Evolutionary conservation across 306 rosid genomes (phyloP), one percentile per base, ranked within the genome.

Genomic region (Corylus americana): DNA sequence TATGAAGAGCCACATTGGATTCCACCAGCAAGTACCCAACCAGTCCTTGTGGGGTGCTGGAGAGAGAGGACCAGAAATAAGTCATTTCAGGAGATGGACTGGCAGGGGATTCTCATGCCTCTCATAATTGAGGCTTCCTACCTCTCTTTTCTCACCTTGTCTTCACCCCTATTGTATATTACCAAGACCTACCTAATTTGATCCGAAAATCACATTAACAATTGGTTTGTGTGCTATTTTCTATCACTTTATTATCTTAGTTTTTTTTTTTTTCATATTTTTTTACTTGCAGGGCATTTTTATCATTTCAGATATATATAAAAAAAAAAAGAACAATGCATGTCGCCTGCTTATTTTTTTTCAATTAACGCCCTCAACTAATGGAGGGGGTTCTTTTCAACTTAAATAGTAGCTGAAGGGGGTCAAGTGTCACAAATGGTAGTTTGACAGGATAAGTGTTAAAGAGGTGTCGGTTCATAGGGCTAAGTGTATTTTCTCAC

Each of bases 1-100:
- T n/a, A 7, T 18, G 25, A 8, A 55, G 48, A 44, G 48, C 55
- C 51, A 82, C 88, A 79, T 89, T 72, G 89, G 91, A 90, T 89
- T 78, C 89, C 83, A 74, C 17, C 70, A 35, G 9, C 45, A 66
- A 74, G 63, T 64, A 71, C 76, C 70, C 84, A 51, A 57, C 82
- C 11, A 51, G 74, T 74, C 77, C 81, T 82, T 51, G 73, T 85
- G 82, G 48, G 70, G 79, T 73, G 74, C 18, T 74, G 45, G 75
- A 71, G 18, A 81, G 70, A 48, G 69, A 82, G 61, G 79, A 70
- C 53, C 49, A 48, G 67, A 61, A 77, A 78, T 27, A 35, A 64
- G 48, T 67, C 50, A 67, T 67, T 67, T 18, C 20, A 77, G 18
- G 87, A 76, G 70, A 78, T 82, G 51, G 81, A 67, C 66, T 66